phyloP scores from a whole-genome alignment of 257 asterid species.

The Scutellaria baicalensis region DNA sequence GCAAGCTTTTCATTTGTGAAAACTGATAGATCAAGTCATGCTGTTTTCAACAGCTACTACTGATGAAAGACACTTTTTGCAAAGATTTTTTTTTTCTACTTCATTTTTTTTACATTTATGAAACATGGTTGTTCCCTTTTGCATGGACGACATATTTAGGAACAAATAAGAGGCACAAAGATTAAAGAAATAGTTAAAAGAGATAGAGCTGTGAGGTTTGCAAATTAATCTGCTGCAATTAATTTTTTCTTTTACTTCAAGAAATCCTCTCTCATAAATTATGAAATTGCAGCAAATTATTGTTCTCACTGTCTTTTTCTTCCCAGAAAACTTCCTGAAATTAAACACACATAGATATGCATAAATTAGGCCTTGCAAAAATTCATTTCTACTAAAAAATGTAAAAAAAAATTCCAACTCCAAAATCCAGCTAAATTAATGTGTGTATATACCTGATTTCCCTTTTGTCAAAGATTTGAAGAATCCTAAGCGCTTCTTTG shows the following conservation, averaged over 20 bases:
- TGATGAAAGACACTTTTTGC: background rate
- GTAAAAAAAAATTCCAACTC: background rate
- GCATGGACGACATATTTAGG: constrained; percentile 50
- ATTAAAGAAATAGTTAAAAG: constrained; percentile 14
- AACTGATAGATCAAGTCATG: background rate
- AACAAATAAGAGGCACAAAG: constrained; percentile 33
- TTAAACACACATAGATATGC: background rate
- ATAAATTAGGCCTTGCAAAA: background rate
- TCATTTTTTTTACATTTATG: constrained; percentile 23
- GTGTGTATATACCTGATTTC: constrained; percentile 34
- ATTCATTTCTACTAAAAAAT: background rate
- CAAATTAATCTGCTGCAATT: constrained; percentile 33
- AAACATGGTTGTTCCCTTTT: constrained; percentile 57
- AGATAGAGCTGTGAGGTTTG: constrained; percentile 20
- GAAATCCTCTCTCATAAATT: background rate
- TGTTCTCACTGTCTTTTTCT: constrained; percentile 42
- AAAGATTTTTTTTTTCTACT: background rate
- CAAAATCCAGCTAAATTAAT: background rate
- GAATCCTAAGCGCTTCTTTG: constrained; percentile 40
- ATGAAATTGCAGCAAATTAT: constrained; percentile 22
- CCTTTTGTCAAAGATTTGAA: constrained; percentile 39
- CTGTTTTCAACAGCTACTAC: background rate
- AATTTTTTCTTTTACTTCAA: constrained; percentile 20
- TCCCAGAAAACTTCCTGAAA: constrained; percentile 47
- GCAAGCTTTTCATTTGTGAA: background rate